These are phyloP conservation scores for Mucor piriformis DNA, from an alignment of 371 early-diverging fungal species.

Conservation along the genomic window DNA sequence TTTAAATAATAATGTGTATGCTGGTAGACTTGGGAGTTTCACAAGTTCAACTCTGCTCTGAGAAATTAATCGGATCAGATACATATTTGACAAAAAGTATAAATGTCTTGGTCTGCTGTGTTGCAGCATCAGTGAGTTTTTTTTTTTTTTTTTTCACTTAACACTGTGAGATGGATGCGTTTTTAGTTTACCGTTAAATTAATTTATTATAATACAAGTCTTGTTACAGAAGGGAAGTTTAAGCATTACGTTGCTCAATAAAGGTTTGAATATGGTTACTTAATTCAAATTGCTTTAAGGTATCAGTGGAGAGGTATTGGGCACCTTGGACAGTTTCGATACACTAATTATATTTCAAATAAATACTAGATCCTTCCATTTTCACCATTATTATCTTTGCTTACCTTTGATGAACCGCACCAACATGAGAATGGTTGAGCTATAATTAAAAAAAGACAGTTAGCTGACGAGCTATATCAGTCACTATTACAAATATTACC, in stretches of 20 bases:
- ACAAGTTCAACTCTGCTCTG: no score
- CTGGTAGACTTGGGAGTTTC: no score
- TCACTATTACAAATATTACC: slow-evolving; percentile 27
- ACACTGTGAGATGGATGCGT: no score
- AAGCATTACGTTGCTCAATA: slow-evolving; percentile 42
- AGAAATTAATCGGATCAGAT: no score
- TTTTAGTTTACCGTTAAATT: no score
- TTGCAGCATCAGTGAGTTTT: neutral
- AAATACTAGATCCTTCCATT: neutral
- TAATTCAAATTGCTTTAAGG: slow-evolving; percentile 48
- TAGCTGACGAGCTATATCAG: neutral
- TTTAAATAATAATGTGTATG: neutral
- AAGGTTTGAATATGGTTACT: slow-evolving; percentile 62
- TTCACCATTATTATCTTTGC: neutral
- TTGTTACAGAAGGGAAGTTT: neutral
- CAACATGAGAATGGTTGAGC: slow-evolving; percentile 83
- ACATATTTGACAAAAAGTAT: no score
- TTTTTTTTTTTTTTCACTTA: neutral
- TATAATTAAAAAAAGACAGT: slow-evolving; percentile 12
- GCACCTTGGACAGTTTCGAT: slow-evolving; percentile 68
- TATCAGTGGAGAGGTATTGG: slow-evolving; percentile 50
- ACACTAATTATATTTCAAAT: slow-evolving; percentile 42
- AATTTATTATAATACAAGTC: neutral
- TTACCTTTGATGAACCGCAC: slow-evolving; percentile 66
- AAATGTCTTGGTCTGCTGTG: no score